phyloP scores from a whole-genome alignment of 208 protist species.

The Acanthamoeba lenticulata region DNA sequence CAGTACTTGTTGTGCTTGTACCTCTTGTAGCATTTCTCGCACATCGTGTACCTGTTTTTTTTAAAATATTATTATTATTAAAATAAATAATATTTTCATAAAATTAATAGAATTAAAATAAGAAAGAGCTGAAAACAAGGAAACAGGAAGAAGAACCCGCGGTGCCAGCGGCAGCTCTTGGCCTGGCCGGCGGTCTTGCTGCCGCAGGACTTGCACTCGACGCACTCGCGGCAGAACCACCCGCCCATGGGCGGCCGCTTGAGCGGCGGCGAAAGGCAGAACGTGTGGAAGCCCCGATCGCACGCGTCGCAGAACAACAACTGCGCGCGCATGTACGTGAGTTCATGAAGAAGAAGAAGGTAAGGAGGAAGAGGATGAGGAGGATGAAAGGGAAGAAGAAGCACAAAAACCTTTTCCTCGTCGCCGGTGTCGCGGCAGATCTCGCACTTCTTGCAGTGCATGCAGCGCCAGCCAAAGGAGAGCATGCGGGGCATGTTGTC shows the following conservation, averaged over 20 bases:
- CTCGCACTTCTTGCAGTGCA: slow-evolving; percentile 67
- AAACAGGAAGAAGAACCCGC: background rate
- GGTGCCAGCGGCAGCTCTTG: slow-evolving; percentile 1
- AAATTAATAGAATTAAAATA: background rate
- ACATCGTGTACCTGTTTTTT: slow-evolving; percentile 51
- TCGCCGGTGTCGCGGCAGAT: slow-evolving; percentile 37
- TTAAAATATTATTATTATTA: too few species aligned
- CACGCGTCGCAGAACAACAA: slow-evolving; percentile 52
- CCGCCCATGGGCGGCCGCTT: slow-evolving; percentile 33
- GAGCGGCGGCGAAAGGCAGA: slow-evolving; percentile 41
- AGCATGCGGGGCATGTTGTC: slow-evolving; percentile 46
- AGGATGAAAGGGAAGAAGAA: background rate
- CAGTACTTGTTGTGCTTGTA: slow-evolving; percentile 56
- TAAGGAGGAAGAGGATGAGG: too few species aligned
- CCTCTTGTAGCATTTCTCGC: slow-evolving; percentile 17
- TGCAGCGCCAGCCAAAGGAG: slow-evolving; percentile 61
- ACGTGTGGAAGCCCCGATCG: slow-evolving; percentile 56
- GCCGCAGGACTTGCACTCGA: slow-evolving; percentile 40
- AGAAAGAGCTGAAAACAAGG: background rate
- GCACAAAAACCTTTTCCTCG: background rate
- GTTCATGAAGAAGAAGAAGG: too few species aligned
- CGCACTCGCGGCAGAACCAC: slow-evolving; percentile 54
- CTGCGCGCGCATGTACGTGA: too few species aligned
- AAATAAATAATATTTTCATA: too few species aligned
- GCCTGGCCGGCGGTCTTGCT: background rate